Conservation (phyloP, 2,329 filamentous ascomycete genomes). For the Aspergillus hiratsukae region DNA sequence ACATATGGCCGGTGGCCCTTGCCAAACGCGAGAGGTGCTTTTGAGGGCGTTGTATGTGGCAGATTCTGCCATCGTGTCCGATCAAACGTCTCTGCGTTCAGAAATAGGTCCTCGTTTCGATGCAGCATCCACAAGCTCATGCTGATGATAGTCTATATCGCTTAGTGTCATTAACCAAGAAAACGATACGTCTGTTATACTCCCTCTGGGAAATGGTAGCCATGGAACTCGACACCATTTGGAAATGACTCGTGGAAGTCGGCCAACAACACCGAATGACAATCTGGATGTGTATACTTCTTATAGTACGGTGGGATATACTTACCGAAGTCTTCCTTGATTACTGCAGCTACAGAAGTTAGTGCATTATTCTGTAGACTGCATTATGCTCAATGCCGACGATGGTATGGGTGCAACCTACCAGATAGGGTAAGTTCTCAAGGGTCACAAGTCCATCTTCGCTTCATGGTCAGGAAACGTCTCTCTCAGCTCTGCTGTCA, state of each 20-base stretch:
- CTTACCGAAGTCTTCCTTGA: conserved; percentile 35
- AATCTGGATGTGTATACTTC: conserved; percentile 11
- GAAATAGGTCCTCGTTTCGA: conserved; percentile 29
- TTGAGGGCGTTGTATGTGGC: conserved; percentile 12
- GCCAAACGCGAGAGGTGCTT: conserved; percentile 34
- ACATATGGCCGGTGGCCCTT: conserved; percentile 32
- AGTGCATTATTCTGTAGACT: conserved; percentile 1
- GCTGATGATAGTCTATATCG: conserved; percentile 19
- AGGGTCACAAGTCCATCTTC: conserved; percentile 21
- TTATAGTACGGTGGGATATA: background rate
- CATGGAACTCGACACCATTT: conserved; percentile 27
- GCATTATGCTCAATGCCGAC: background rate
- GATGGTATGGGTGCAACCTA: conserved; percentile 6
- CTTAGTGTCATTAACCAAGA: background rate
- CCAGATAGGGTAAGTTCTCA: conserved; percentile 35
- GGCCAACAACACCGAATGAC: conserved; percentile 29
- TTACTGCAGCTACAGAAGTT: conserved; percentile 21
- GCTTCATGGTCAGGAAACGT: conserved; percentile 26
- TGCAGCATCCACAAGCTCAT: conserved; percentile 35
- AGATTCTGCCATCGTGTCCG: conserved; percentile 33
- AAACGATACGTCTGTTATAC: conserved; percentile 10
- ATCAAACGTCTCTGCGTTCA: conserved; percentile 29
- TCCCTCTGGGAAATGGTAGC: conserved; percentile 28
- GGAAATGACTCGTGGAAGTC: conserved; percentile 33
- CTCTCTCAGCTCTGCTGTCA: conserved; percentile 25